Percentiles rank a stretch among this genome's conserved stretches.
phyloP scores from a whole-genome alignment of 345 rosid species.

The Psidium friedrichsthalianum region DNA sequence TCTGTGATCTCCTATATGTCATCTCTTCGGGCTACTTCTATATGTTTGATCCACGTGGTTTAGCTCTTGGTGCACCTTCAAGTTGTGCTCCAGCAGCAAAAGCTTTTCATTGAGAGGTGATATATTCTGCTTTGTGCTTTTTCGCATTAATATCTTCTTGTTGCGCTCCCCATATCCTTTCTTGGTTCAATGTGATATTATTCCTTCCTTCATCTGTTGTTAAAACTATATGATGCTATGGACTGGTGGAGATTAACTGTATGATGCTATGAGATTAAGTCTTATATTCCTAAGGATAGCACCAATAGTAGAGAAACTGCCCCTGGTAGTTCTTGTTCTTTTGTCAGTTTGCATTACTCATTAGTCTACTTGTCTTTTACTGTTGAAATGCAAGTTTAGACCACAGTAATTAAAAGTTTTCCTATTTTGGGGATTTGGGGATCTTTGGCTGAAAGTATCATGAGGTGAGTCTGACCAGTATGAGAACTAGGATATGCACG shows the following conservation, averaged over 20 bases:
- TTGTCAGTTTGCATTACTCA: not conserved
- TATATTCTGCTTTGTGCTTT: not conserved
- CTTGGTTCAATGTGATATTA: not conserved
- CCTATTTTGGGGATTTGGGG: not conserved
- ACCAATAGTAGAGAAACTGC: not conserved
- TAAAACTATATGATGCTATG: not conserved
- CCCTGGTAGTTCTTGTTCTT: not conserved
- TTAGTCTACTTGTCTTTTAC: not conserved
- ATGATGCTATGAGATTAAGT: not conserved
- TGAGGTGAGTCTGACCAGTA: not conserved
- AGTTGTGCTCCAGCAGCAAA: constrained; percentile 67
- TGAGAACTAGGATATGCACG: not conserved
- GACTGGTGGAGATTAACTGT: not conserved
- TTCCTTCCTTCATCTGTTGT: not conserved
- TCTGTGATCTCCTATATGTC: constrained; percentile 74
- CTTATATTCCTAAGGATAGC: not conserved
- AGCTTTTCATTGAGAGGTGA: constrained; percentile 76
- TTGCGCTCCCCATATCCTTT: not conserved
- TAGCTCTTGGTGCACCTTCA: constrained; percentile 55
- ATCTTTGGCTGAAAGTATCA: not conserved
- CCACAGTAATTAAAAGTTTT: not conserved
- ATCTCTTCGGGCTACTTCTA: constrained; percentile 80
- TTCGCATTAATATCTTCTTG: not conserved
- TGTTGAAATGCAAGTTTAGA: not conserved
- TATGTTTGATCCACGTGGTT: constrained; percentile 88